Conservation (phyloP, 257 asterid genomes). For the Solanum medicagineum region DNA sequence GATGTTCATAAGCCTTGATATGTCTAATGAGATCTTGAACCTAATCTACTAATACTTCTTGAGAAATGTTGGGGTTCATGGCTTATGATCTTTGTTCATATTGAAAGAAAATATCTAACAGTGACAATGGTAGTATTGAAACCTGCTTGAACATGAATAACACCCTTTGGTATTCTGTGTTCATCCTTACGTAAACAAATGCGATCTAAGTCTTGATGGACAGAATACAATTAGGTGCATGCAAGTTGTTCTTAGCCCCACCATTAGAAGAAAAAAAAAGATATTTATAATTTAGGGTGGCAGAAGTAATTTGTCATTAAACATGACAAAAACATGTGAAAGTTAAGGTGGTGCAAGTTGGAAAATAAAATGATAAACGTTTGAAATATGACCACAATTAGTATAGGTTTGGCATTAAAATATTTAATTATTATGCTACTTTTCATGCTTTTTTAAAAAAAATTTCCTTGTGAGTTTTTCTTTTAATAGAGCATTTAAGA, state of each 20-base stretch:
- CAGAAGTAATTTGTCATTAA: neutral
- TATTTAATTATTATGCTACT: neutral
- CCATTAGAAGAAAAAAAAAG: neutral
- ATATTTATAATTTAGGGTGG: neutral
- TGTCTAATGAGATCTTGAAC: constrained; percentile 3
- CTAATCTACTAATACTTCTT: neutral
- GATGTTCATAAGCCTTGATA: neutral
- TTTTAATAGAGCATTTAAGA: neutral
- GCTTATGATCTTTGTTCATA: neutral
- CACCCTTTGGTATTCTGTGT: neutral
- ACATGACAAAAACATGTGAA: neutral
- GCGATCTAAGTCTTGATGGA: neutral
- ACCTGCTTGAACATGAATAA: neutral
- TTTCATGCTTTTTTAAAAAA: neutral
- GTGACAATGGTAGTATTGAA: neutral
- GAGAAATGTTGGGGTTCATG: neutral
- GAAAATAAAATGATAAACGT: neutral
- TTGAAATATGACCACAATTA: neutral
- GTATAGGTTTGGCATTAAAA: neutral
- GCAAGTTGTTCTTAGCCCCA: neutral
- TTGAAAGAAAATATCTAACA: neutral
- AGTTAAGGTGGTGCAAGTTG: neutral
- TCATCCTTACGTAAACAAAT: neutral
- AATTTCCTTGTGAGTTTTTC: neutral
- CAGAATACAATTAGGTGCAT: neutral